These are phyloP conservation scores for Daldinia grandis DNA, from an alignment of 495 filamentous ascomycete species.

Conservation along the genomic window DNA sequence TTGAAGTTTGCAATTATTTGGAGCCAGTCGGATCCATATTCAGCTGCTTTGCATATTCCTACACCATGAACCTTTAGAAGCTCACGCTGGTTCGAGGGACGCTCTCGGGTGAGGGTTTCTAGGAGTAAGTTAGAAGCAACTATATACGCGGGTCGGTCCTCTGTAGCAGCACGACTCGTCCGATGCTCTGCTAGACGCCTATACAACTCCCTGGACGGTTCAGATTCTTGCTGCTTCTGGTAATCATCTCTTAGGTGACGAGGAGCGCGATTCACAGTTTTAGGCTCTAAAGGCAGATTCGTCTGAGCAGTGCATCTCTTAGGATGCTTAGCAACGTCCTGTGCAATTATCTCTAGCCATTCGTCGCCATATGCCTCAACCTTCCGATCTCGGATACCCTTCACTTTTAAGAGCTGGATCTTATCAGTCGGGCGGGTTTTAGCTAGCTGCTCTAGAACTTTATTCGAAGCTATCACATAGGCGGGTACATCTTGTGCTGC, in stretches of 20 bases:
- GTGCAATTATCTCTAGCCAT: constrained; percentile 10
- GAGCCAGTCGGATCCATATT: constrained; percentile 22
- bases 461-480: background rate
- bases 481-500: background rate
- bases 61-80: constrained; percentile 18
- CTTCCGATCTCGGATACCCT: background rate
- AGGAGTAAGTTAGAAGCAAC: constrained; percentile 25
- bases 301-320: background rate
- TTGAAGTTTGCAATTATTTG: constrained; percentile 22
- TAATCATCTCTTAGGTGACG: background rate
- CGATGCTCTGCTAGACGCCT: constrained; percentile 17
- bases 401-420: background rate
- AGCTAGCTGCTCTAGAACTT: background rate
- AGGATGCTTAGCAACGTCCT: background rate
- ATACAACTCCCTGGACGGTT: constrained; percentile 9
- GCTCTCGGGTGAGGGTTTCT: constrained; percentile 4
- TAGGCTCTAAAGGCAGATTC: background rate
- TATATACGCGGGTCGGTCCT: background rate
- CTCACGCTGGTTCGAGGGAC: constrained; percentile 23
- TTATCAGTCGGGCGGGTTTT: constrained; percentile 5
- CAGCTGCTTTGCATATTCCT: background rate
- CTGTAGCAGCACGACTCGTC: background rate
- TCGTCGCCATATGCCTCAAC: constrained; percentile 13
- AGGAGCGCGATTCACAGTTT: background rate
- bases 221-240: background rate